Base-by-base conservation (phyloP, 1,284 basidiomycete genomes). In the Melampsora occidentalis region DNA sequence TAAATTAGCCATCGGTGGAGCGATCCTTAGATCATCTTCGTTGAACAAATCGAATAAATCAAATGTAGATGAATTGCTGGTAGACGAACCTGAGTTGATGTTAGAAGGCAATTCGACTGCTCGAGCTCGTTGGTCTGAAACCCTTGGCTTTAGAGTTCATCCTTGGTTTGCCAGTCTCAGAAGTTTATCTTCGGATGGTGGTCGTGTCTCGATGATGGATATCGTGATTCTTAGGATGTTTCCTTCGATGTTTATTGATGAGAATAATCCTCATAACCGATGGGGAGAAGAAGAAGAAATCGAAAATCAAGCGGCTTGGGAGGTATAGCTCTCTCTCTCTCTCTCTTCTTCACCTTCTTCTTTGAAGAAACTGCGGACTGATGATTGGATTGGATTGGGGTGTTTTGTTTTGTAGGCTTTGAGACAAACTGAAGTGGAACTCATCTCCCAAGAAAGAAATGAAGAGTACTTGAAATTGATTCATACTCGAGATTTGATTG, bases 31-130 rank as follows among this genome's bases (percentile, higher is more conserved):
- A 28, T 35, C 42, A 14, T 39, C 72, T 35, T 16, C 33, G 7
- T n/a, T 33, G 12, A n/a, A 28, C 2, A 62, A 76, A 33, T 61
- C 39, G 20, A 35, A 57, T 67, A 6, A 48, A 67, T 28, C 62
- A 63, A 28, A 35, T 3, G 71, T 65, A 22, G n/a, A 67, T 46
- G 16, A 20, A 9, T 39, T n/a, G 39, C 12, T 0, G 1, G 71
- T 65, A 22, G 65, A 62, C 4, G 72, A 76, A 14, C 35, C 57
- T 31, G 33, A 51, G 12, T 62, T 76, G 16, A 46, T 31, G 25
- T 53, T 76, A n/a, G 53, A 76, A 42, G 72, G 72, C 1, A 76
- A 76, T 28, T 66, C 53, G 2, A 76, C 72, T 5, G 14, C 72
- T 10, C 28, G 72, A 28, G 64, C 25, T 35, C 46, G 53, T 16